These are phyloP conservation scores for Aureobasidium sp. DNA, from an alignment of 2,329 filamentous ascomycete species.

Conservation along the genomic window DNA sequence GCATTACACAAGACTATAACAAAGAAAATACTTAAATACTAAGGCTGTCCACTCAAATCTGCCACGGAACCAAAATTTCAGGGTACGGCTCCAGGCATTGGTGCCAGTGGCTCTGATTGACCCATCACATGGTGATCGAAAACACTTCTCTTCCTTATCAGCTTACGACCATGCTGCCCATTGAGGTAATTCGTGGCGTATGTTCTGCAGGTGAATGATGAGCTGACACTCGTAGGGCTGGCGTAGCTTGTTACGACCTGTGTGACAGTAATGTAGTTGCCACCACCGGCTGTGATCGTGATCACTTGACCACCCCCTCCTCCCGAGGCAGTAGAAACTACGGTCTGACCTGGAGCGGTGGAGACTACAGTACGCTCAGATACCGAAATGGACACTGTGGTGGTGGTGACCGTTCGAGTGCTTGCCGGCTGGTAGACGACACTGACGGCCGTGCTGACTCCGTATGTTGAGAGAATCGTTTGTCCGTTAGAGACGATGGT, in stretches of 20 bases:
- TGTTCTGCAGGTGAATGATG: constrained; percentile 22
- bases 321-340: background rate
- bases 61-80: background rate
- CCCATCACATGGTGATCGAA: constrained; percentile 18
- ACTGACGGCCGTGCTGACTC: constrained; percentile 21
- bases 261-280: constrained; percentile 20
- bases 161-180: constrained; percentile 15
- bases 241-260: constrained; percentile 17
- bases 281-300: constrained; percentile 18
- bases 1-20: background rate
- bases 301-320: constrained; percentile 15
- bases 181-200: constrained; percentile 25
- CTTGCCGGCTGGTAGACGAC: constrained; percentile 18
- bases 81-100: constrained; percentile 12
- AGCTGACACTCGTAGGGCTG: constrained; percentile 15
- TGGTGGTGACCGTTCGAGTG: constrained; percentile 22
- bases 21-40: background rate
- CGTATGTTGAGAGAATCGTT: constrained; percentile 21
- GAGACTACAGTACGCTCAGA: constrained; percentile 16
- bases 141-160: constrained; percentile 17
- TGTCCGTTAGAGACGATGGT: constrained; percentile 22
- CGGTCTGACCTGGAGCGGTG: constrained; percentile 14
- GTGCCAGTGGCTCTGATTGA: background rate
- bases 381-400: constrained; percentile 17
- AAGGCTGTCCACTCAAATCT: background rate